These are phyloP conservation scores for Candida glucosophila DNA, from an alignment of 1,139 yeast genomes.

Conservation along the genomic window DNA sequence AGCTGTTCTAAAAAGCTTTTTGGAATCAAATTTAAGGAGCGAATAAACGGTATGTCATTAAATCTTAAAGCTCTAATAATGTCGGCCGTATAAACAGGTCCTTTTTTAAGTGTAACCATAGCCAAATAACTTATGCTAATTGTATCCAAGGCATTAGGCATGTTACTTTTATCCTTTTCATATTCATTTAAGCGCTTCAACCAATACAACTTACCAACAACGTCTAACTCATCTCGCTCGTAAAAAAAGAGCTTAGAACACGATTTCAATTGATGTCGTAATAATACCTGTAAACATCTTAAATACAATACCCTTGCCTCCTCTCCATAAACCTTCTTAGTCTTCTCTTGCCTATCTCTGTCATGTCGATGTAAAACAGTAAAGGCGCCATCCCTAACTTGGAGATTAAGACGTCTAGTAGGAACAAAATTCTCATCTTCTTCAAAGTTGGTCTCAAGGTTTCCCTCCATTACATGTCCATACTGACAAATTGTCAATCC, in stretches of 20 bases:
- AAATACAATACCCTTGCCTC: slow-evolving; percentile 41
- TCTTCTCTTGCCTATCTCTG: slow-evolving; percentile 29
- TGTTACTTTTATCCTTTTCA: slow-evolving; percentile 1
- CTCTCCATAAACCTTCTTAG: slow-evolving; percentile 36
- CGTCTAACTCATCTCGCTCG: slow-evolving; percentile 20
- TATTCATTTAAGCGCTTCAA: slow-evolving; percentile 21
- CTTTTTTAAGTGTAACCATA: slow-evolving; percentile 19
- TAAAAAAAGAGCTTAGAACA: slow-evolving; percentile 4
- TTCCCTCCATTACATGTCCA: slow-evolving; percentile 85
- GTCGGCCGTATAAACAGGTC: slow-evolving; percentile 31
- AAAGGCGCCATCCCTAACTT: slow-evolving; percentile 13
- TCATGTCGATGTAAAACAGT: slow-evolving; percentile 2
- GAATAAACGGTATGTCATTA: slow-evolving; percentile 32
- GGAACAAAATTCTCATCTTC: slow-evolving; percentile 44
- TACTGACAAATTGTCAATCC: slow-evolving; percentile 80
- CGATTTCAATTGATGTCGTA: slow-evolving; percentile 39
- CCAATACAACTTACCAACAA: slow-evolving; percentile 47
- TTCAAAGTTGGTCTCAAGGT: slow-evolving; percentile 70
- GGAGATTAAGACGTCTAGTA: slow-evolving; percentile 43
- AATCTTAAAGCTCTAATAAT: slow-evolving; percentile 19
- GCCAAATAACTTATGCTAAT: slow-evolving; percentile 32
- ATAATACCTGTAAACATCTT: slow-evolving; percentile 46
- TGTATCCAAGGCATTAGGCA: slow-evolving; percentile 19
- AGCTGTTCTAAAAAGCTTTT: slow-evolving; percentile 12
- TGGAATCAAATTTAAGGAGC: slow-evolving; percentile 23